A percentile compares a stretch with the other conserved stretches of the same genome.
Evolutionary conservation across 441 rosid genomes (phyloP).

Genomic region (Pelargonium myrrhifolium): DNA sequence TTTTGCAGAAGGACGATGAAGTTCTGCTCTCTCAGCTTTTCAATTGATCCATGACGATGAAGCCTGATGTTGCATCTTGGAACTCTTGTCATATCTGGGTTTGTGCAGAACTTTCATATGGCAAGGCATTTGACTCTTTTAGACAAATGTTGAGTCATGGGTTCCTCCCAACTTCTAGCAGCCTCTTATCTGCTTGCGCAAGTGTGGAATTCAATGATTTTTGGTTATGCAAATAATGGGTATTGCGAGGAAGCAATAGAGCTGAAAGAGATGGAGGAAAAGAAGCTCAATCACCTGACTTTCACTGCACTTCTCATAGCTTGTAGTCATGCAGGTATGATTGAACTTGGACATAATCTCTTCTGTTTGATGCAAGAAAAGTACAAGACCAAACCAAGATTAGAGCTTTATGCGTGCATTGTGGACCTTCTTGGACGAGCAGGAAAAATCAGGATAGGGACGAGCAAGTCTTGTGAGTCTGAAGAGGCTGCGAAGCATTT

Average conservation of each 20-base stretch:
- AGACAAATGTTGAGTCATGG: conserved; percentile 49
- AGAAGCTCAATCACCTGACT: conserved; percentile 61
- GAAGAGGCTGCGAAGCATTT: conserved; percentile 51
- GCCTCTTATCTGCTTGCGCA: conserved; percentile 70
- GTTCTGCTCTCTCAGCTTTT: conserved; percentile 39
- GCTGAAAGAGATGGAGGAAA: conserved; percentile 49
- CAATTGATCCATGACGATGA: conserved; percentile 41
- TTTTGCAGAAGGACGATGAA: conserved; percentile 46
- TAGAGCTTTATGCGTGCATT: conserved; percentile 75
- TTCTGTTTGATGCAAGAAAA: conserved; percentile 56
- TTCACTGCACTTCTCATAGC: conserved; percentile 76
- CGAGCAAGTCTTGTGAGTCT: conserved; percentile 69
- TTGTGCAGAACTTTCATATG: conserved; percentile 49
- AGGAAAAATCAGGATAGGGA: conserved; percentile 58
- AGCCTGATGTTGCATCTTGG: conserved; percentile 73
- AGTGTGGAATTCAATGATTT: conserved; percentile 73
- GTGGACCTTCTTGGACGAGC: conserved; percentile 81
- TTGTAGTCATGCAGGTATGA: conserved; percentile 65
- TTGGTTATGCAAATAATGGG: conserved; percentile 74
- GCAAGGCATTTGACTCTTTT: conserved; percentile 49
- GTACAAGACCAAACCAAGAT: conserved; percentile 50
- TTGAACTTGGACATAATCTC: conserved; percentile 50
- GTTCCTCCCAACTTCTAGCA: conserved; percentile 43
- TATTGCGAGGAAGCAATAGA: conserved; percentile 53
- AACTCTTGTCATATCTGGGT: conserved; percentile 69